A percentile compares a stretch with the other conserved stretches of the same genome.
phyloP scores from a whole-genome alignment of 441 rosid species.

The Euphorbia schlechtendalii region DNA sequence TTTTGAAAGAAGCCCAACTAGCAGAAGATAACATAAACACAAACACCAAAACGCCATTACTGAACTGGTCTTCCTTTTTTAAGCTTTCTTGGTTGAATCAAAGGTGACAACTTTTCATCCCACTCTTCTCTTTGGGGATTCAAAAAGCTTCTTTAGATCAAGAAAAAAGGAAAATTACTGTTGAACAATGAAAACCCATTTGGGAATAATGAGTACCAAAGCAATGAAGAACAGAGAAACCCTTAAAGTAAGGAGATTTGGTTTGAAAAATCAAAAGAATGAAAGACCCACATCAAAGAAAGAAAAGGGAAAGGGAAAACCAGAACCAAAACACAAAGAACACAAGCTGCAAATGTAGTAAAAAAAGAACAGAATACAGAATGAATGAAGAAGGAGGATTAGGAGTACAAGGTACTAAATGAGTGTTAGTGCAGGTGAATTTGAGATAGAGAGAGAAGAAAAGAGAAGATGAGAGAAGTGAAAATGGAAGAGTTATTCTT shows the following conservation, averaged over 20 bases:
- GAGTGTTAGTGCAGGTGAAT: background rate
- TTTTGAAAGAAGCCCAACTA: conserved; percentile 47
- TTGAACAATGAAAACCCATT: conserved; percentile 17
- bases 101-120: background rate
- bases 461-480: background rate
- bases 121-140: too few relatives aligned
- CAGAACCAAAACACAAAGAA: too few relatives aligned
- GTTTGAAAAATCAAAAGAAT: too few relatives aligned
- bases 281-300: too few relatives aligned
- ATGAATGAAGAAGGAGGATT: background rate
- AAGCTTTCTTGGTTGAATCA: conserved; percentile 15
- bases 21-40: conserved; percentile 29
- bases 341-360: background rate
- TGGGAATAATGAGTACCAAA: conserved; percentile 12
- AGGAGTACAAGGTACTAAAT: background rate
- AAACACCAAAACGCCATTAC: conserved; percentile 42
- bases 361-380: conserved; percentile 22
- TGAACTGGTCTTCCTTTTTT: background rate
- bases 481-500: background rate
- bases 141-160: too few relatives aligned
- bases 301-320: too few relatives aligned
- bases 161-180: conserved; percentile 1
- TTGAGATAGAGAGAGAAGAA: background rate
- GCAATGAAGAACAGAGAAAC: conserved; percentile 12
- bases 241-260: background rate